Evolutionary conservation across 345 rosid genomes (phyloP), one percentile per base, ranked within the genome.

Genomic region (Anacardium occidentale): DNA sequence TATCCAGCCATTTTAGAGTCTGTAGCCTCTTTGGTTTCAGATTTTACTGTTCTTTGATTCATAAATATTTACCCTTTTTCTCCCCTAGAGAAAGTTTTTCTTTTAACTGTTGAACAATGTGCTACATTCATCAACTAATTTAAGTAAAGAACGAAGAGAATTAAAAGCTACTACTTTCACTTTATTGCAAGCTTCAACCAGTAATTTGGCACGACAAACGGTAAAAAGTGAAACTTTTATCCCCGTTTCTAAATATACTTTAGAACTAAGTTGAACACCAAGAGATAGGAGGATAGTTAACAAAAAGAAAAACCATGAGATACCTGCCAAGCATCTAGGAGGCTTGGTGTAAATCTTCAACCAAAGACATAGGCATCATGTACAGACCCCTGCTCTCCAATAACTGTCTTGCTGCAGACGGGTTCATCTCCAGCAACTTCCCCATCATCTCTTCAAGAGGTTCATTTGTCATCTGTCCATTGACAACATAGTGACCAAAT

Each of bases 341-440:
- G 25, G 69, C 40, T 75, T 79, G 64, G 54, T 24, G 51, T 58
- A 71, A 76, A 63, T 76, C 80, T 55, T 78, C 77, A 21, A 73
- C 71, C 63, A 80, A 69, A 58, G 85, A 59, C 70, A 77, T 64
- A 4, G 87, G 91, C 83, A 79, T 75, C 45, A 87, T 70, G 74
- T 73, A 75, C 69, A 86, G 81, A 56, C 93, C 93, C 67, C 66
- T 85, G 69, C 83, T 84, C 79, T 81, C 84, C 71, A 89, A 76
- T 68, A 89, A 79, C 59, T 70, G 74, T 65, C 75, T 72, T 22
- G 88, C 89, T 54, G 78, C 87, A 8, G 79, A 70, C n/a, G 80
- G 81, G 73, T 89, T 85, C 47, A 70, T 78, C 76, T 73, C 74
- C 14, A 85, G 74, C 42, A 85, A 66, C 64, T 79, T 83, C 62